These are phyloP conservation scores for Ambrosia trifida DNA, from an alignment of 129 eudicot genomes.

Conservation along the genomic window DNA sequence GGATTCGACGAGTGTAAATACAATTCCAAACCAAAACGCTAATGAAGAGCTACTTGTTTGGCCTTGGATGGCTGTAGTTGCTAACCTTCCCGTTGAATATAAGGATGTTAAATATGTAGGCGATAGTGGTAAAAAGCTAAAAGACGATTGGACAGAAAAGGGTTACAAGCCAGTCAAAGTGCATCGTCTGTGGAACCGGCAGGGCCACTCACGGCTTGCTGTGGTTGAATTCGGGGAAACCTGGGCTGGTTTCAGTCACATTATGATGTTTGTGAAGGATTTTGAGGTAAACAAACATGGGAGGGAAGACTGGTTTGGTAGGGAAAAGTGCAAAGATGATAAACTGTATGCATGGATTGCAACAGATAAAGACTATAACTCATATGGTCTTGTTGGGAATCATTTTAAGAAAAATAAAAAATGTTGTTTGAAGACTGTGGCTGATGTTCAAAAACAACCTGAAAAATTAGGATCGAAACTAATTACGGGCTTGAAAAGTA, in stretches of 20 bases:
- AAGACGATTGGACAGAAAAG: constrained; percentile 49
- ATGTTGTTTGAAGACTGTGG: constrained; percentile 56
- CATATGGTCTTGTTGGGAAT: constrained; percentile 45
- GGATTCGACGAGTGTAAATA: constrained; percentile 8
- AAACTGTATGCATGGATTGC: constrained; percentile 74
- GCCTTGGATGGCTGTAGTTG: constrained; percentile 79
- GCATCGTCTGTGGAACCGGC: constrained; percentile 58
- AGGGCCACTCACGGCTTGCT: constrained; percentile 66
- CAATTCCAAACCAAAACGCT: not conserved
- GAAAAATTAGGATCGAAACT: constrained; percentile 36
- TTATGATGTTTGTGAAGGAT: constrained; percentile 49
- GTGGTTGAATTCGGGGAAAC: constrained; percentile 57
- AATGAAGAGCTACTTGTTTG: constrained; percentile 58
- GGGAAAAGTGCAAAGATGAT: constrained; percentile 44
- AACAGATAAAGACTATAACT: constrained; percentile 49
- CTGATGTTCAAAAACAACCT: constrained; percentile 53
- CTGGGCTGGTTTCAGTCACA: constrained; percentile 55
- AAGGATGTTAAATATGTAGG: constrained; percentile 48
- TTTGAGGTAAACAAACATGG: constrained; percentile 57
- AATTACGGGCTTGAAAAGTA: constrained; percentile 35
- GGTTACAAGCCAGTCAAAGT: constrained; percentile 61
- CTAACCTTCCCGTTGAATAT: constrained; percentile 50
- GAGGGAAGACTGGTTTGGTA: constrained; percentile 44
- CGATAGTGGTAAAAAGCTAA: constrained; percentile 57
- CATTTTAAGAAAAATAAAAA: constrained; percentile 52